Evolutionary conservation across 164 flowering plant species (phyloP), one percentile per base, ranked within the genome.

Genomic region (Magnolia sinica): DNA sequence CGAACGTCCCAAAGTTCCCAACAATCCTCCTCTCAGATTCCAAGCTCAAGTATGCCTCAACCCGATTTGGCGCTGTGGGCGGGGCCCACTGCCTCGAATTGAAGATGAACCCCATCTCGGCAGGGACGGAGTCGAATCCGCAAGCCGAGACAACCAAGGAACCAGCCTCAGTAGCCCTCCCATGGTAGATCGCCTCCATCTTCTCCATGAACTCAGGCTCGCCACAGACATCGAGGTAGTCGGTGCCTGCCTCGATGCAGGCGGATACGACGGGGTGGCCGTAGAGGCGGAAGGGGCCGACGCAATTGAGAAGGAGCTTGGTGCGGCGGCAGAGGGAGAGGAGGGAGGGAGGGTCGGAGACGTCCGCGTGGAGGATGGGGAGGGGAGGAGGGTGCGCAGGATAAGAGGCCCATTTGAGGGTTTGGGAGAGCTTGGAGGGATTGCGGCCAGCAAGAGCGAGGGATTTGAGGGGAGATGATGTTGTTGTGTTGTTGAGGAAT

Each of bases 191-290:
- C 1, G 81, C 85, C 85, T 93, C 98, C 88, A 84, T 87, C 75
- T 81, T 85, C 89, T 93, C 98, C 91, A 91, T 93, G 72, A 93
- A 91, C 86, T 91, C 98, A n/a, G 91, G 95, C 84, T 93, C 95
- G 0, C 98, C 98, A 50, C 85, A 82, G 16, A 93, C 91, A 71
- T 93, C 98, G 58, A 93, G 73, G 76, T 91, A 93, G 75, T 91
- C 96, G 22, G 88, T 85, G 16, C 92, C 91, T 1, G 88, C 52
- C 8, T 85, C 86, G 16, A 82, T 87, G 73, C 96, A 91, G 14
- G 96, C 98, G 20, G 85, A 82, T 4, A 91, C 93, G 4, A 91
- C 92, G 14, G 98, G 91, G 78, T 87, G 90, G 22, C 98, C 96
- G 79, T 85, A 79, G 83, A 82, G 88, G 73, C 94, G 89, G 50